phyloP scores from a whole-genome alignment of 2,329 filamentous ascomycete genomes.

The Microcyclospora tardicrescens region DNA sequence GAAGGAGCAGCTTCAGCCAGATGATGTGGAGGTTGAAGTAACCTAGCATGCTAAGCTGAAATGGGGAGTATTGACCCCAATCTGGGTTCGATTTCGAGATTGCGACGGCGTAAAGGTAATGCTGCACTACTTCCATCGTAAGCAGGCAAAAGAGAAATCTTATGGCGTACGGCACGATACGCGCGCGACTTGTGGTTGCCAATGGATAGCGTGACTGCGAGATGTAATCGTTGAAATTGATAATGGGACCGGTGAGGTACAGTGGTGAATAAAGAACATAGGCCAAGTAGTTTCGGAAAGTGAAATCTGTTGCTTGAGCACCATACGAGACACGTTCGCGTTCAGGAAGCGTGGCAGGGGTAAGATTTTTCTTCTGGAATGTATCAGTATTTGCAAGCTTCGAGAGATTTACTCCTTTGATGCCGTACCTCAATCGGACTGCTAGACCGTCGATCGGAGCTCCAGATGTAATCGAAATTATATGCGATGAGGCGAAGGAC shows the following conservation, averaged over 20 bases:
- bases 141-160: conserved; percentile 72
- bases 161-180: conserved; percentile 68
- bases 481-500: conserved; percentile 88
- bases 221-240: conserved; percentile 98
- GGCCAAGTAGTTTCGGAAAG: conserved; percentile 74
- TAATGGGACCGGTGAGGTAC: conserved; percentile 81
- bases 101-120: conserved; percentile 86
- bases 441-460: conserved; percentile 48
- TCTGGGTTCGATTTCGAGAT: conserved; percentile 69
- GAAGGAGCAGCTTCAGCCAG: conserved; percentile 92
- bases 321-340: conserved; percentile 70
- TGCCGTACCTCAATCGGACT: conserved; percentile 70
- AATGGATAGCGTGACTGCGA: conserved; percentile 66
- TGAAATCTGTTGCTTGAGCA: conserved; percentile 57
- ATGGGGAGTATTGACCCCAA: conserved; percentile 74
- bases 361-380: conserved; percentile 92
- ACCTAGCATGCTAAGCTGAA: conserved; percentile 78
- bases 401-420: neutral
- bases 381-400: conserved; percentile 40
- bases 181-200: conserved; percentile 51
- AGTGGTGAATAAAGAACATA: conserved; percentile 86
- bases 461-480: conserved; percentile 96
- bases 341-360: conserved; percentile 76
- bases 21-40: conserved; percentile 96
- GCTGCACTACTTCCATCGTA: conserved; percentile 80